Conservation (phyloP, 2,329 filamentous ascomycete genomes). For the Arthroderma sp. region DNA sequence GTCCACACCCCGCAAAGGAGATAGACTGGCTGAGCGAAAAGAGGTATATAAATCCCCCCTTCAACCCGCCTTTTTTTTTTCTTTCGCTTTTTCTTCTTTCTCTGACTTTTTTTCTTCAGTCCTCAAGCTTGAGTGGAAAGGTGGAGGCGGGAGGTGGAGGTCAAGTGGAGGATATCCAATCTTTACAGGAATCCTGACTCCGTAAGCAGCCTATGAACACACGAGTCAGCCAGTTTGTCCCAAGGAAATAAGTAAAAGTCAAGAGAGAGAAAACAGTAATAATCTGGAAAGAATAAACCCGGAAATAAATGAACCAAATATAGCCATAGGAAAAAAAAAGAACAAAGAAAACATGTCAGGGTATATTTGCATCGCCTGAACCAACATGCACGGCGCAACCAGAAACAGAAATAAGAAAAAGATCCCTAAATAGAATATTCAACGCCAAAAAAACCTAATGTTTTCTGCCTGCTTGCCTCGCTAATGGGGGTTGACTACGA, state of each 20-base stretch:
- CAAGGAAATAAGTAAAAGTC: constrained; percentile 12
- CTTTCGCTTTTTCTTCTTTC: no score
- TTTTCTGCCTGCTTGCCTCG: no score
- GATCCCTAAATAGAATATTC: constrained; percentile 8
- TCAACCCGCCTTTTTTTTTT: no score
- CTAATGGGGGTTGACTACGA: not conserved
- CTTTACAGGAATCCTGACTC: constrained; percentile 36
- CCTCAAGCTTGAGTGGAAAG: no score
- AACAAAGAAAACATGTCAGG: not conserved
- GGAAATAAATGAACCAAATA: not conserved
- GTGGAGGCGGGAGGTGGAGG: no score
- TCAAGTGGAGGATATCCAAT: no score
- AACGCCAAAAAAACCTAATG: not conserved
- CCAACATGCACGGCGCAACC: not conserved
- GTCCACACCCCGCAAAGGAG: no score
- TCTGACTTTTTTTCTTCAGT: no score
- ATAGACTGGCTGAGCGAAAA: no score
- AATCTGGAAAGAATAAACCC: not conserved
- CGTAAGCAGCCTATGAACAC: constrained; percentile 31
- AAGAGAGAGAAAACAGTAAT: not conserved
- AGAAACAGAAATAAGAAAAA: not conserved
- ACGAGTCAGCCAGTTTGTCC: constrained; percentile 17
- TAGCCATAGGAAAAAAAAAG: not conserved
- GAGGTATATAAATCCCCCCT: no score
- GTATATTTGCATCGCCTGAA: not conserved